Evolutionary conservation across 257 asterid species (phyloP), one percentile per base, ranked within the genome.

Genomic region (Scutellaria galericulata): DNA sequence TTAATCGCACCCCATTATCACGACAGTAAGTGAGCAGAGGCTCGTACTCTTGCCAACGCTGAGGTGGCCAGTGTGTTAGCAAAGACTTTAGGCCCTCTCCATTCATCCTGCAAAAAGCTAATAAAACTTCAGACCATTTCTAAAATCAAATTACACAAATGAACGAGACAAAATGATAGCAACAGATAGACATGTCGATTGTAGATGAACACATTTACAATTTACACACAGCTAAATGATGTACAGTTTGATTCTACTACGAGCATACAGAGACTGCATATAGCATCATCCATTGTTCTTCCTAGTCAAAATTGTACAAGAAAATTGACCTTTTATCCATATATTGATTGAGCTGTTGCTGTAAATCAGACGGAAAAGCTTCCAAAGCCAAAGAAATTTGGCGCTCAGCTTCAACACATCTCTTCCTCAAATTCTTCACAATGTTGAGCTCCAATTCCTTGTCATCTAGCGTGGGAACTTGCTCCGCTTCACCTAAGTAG

Each of bases 41-140:
- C 73, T 91, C 96, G 50, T 91, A 91, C 72, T 93, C 98, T 86
- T 89, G 90, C 97, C 97, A 93, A 10, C 84, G 86, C 66, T 86
- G 82, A 60, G 89, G 73, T 75, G 98, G 80, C 96, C 98, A 93
- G 65, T 88, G 88, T 42, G 85, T 66, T 63, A 91, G 88, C 39
- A 78, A 81, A 37, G 94, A 79, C 74, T 89, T 84, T 8, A 93
- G 86, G 37, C 66, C 73, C 59, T 88, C 96, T 71, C 83, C 96
- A 68, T 82, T 80, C 20, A 88, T 91, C 88, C 98, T 89, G 89
- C 75, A 57, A 31, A 31, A 31, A 31, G 37, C 37, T 31, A 31
- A 31, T 31, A 3, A 31, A 31, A 31, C 37, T 31, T 31, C 37
- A 31, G 37, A 31, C 37, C 37, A 31, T 31, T 31, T 31, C 27